Evolutionary conservation across 83 land plant species (phyloP), one percentile per base, ranked within the genome.

Genomic region (Diphasiastrum complanatum): DNA sequence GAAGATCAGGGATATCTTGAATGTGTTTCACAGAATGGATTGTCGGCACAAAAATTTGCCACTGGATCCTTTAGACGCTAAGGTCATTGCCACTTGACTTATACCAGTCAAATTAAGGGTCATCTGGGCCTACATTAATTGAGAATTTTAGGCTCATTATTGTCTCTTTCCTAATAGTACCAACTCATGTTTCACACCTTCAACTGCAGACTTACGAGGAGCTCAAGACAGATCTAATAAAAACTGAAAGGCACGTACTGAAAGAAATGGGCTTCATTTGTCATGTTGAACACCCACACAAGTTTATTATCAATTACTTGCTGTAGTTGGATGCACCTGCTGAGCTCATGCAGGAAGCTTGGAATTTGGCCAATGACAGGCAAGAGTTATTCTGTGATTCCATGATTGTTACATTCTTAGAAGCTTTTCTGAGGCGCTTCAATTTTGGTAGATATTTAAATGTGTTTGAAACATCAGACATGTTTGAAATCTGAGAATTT

Each of bases 341-440:
- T 1, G 85, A 88, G 56, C 45, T 92, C 69, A 83, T 80, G 72
- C 98, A 92, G 47, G 91, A 81, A 64, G 96, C 96, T 22, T 89
- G 98, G 98, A 92, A 83, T 75, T 78, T 92, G 20, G 96, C 98
- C 20, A 92, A 88, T 79, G 98, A 92, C 63, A 88, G 95, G 97
- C n/a, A n/a, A n/a, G n/a, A n/a, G n/a, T n/a, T 87, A 84, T 6
- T 20, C 30, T 69, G 20, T n/a, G 12, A n/a, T 36, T 24, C 5
- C 2, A 14, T 68, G 34, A 55, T 57, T 12, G 47, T 16, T 14
- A 3, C 4, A 11, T 37, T 4, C 20, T 58, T 33, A 31, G 28
- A 58, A 5, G 61, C 61, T 12, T n/a, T n/a, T n/a, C n/a, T n/a
- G n/a, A 58, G 18, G 61, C 51, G 35, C 28, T 52, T 52, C 45